Conservation (phyloP, 768 basidiomycete species). For the Strobilomyces dryophilus region DNA sequence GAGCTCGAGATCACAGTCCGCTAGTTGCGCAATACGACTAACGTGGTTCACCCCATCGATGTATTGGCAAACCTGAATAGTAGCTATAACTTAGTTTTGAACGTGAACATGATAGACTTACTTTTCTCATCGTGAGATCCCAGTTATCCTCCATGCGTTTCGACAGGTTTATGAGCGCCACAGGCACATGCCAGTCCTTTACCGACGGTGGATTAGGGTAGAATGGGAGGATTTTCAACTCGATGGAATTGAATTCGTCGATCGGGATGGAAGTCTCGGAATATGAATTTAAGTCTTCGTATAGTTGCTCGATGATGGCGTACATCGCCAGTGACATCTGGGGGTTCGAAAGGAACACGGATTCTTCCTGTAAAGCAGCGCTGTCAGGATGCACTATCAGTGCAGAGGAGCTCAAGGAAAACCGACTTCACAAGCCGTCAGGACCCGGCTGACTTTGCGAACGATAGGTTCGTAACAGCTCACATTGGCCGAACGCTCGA, state of each 20-base stretch:
- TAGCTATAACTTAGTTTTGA: background rate
- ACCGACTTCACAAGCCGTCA: conserved; percentile 84
- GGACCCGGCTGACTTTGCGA: conserved; percentile 87
- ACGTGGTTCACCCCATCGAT: conserved; percentile 94
- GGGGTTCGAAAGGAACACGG: conserved; percentile 76
- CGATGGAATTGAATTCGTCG: conserved; percentile 90
- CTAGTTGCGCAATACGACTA: conserved; percentile 84
- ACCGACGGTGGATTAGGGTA: conserved; percentile 91
- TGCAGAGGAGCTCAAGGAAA: conserved; percentile 4
- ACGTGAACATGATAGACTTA: conserved; percentile 22
- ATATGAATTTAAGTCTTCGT: conserved; percentile 96
- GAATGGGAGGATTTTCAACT: conserved; percentile 94
- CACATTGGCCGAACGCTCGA: conserved; percentile 84
- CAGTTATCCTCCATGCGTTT: conserved; percentile 86
- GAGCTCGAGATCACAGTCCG: conserved; percentile 80
- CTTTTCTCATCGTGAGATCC: conserved; percentile 93
- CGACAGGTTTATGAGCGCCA: conserved; percentile 79
- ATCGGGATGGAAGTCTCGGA: conserved; percentile 92
- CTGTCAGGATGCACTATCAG: background rate
- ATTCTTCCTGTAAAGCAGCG: conserved; percentile 66
- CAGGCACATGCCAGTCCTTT: conserved; percentile 93
- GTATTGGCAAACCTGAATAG: conserved; percentile 56
- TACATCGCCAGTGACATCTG: conserved; percentile 63
- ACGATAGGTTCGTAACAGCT: conserved; percentile 96
- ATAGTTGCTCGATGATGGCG: conserved; percentile 90